Evolutionary conservation across 441 rosid species (phyloP).

Genomic region (Euphorbia celastroides): DNA sequence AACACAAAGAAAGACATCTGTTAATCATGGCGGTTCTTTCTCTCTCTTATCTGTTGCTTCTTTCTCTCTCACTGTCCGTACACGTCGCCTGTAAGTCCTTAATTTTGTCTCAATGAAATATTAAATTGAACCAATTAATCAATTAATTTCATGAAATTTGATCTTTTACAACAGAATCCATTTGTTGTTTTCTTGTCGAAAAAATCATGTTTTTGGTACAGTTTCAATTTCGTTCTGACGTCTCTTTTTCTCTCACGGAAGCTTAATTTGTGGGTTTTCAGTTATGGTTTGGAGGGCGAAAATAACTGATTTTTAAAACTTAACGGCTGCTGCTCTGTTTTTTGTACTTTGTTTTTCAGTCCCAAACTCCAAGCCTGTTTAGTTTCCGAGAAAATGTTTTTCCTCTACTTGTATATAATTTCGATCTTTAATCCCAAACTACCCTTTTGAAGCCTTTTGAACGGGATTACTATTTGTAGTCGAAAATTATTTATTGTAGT

Average conservation of each 20-base stretch:
- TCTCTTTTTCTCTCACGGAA: neutral
- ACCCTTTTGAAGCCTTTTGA: too few relatives aligned
- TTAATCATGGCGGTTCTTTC: constrained; percentile 30
- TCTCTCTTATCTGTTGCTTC: constrained; percentile 12
- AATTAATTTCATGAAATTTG: neutral
- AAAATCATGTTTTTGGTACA: too few relatives aligned
- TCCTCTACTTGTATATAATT: too few relatives aligned
- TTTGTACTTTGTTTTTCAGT: neutral
- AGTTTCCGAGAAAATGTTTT: neutral
- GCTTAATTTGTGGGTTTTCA: too few relatives aligned
- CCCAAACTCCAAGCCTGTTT: neutral
- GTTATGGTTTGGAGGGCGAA: too few relatives aligned
- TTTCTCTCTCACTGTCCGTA: constrained; percentile 16
- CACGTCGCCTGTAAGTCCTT: constrained; percentile 32
- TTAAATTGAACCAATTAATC: too few relatives aligned
- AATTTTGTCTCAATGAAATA: too few relatives aligned
- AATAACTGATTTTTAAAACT: neutral
- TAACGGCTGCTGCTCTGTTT: neutral
- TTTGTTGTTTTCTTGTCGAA: neutral
- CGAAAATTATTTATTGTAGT: too few relatives aligned
- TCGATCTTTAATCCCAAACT: too few relatives aligned
- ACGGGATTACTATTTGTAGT: too few relatives aligned
- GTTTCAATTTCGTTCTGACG: too few relatives aligned
- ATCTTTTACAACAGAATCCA: neutral
- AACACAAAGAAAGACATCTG: constrained; percentile 1